These are phyloP conservation scores for Baorangia bicolor DNA, from an alignment of 768 basidiomycete genomes.

Conservation along the genomic window DNA sequence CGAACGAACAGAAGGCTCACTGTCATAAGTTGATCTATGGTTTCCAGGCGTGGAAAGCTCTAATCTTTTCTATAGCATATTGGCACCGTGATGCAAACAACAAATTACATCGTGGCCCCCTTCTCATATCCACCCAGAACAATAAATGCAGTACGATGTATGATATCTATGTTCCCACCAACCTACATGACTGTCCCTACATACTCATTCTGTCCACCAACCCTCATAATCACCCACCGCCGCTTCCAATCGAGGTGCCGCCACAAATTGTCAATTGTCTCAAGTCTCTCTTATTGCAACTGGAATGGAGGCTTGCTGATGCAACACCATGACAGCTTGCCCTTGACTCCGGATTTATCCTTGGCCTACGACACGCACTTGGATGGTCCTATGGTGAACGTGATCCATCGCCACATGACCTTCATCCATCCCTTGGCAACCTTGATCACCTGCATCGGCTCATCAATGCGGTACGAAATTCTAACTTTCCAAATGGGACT, in stretches of 20 bases:
- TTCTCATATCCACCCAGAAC: neutral
- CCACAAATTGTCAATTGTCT: too few species aligned
- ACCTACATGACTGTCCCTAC: too few species aligned
- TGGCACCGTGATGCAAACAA: neutral
- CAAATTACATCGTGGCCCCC: neutral
- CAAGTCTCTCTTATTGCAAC: too few species aligned
- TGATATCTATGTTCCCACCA: neutral
- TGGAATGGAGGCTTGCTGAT: too few species aligned
- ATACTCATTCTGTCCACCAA: too few species aligned
- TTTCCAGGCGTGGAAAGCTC: too few species aligned
- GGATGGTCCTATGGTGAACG: neutral
- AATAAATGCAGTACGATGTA: neutral
- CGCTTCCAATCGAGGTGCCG: too few species aligned
- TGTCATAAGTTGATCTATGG: conserved; percentile 11
- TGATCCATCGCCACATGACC: neutral
- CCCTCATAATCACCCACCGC: too few species aligned
- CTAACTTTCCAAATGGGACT: neutral
- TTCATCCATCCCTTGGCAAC: neutral
- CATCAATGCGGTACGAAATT: neutral
- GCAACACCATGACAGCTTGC: too few species aligned
- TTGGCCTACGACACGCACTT: too few species aligned
- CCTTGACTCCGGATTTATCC: too few species aligned
- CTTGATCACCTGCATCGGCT: neutral
- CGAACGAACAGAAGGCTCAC: conserved; percentile 13
- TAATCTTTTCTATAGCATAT: neutral